These are phyloP conservation scores for Aspergillus ochraceoroseus DNA, from an alignment of 2,329 filamentous ascomycete species.

Conservation along the genomic window DNA sequence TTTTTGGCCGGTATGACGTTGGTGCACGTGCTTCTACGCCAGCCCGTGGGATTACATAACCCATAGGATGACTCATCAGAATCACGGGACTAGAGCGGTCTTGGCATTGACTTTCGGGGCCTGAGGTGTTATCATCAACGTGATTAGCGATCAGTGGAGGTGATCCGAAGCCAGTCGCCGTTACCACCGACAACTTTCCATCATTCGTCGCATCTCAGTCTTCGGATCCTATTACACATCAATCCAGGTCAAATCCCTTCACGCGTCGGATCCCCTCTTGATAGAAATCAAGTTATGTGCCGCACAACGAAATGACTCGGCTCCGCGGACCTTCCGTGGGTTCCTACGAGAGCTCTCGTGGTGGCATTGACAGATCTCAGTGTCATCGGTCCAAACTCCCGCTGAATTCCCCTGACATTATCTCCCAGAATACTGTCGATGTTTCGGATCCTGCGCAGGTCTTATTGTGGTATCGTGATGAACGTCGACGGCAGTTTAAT, in stretches of 20 bases:
- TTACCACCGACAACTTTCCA: neutral
- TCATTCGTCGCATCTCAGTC: neutral
- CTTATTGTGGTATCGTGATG: slow-evolving; percentile 38
- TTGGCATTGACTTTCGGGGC: neutral
- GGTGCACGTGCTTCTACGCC: slow-evolving; percentile 5
- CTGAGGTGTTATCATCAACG: neutral
- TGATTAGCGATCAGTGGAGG: neutral
- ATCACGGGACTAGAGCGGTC: slow-evolving; percentile 4
- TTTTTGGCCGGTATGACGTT: slow-evolving; percentile 22
- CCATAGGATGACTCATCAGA: too few species aligned
- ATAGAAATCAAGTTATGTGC: too few species aligned
- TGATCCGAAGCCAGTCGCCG: neutral
- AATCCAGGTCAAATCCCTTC: too few species aligned
- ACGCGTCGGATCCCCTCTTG: too few species aligned
- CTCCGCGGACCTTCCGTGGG: slow-evolving; percentile 40
- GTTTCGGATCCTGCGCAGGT: slow-evolving; percentile 38
- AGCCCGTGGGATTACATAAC: too few species aligned
- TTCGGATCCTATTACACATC: too few species aligned
- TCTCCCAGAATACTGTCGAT: slow-evolving; percentile 39
- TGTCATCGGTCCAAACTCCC: slow-evolving; percentile 40
- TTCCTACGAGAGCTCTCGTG: slow-evolving; percentile 28
- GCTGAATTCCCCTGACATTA: slow-evolving; percentile 37
- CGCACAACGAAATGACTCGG: slow-evolving; percentile 38
- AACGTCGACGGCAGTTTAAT: slow-evolving; percentile 48
- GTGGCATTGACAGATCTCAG: slow-evolving; percentile 28